Evolutionary conservation across 208 protist genomes (phyloP), one percentile per base, ranked within the genome.

Genomic region (Trichomonas tenax): DNA sequence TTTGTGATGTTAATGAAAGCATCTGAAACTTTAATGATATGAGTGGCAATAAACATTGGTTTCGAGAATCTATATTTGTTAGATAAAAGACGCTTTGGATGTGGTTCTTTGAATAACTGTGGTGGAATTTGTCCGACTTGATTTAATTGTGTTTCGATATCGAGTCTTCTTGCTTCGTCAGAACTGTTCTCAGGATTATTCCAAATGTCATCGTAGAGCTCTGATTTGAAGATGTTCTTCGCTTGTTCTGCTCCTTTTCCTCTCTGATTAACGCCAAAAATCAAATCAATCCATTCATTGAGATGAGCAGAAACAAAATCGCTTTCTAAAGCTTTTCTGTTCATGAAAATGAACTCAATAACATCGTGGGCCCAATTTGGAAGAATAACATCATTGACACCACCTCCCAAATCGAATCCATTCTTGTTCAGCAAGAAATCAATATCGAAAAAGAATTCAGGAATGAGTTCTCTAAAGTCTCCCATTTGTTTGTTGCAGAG

Each of bases 381-480:
- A 21, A 95, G 36, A 21, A 51, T 45, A 21, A 95, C 89, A 44
- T 95, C 45, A 11, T 34, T 51, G 6, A 48, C 44, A 36, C 8
- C 31, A 14, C 21, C 14, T 36, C 98, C 98, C 21, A 98, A 96
- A 34, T 96, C 40, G 45, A 98, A 96, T n/a, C 44, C 21, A 96
- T 97, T 97, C 21, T n/a, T 34, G 82, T 98, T 98, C 11, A 96
- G 2, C 2, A 98, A 90, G 45, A 98, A 96, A 31, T 98, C 97
- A 0, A 97, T 96, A 23, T 97, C 96, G 96, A 97, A 98, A 95
- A 97, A 98, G 45, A 98, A 98, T 96, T 98, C 97, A n/a, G 98
- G 98, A 14, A 97, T 97, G 11, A 98, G 96, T 82, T 97, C 97
- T 51, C 86, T 48, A 31, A 38, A 93, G 31, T 93, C 86, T 17